Evolutionary conservation across 2,329 filamentous ascomycete genomes (phyloP).

Genomic region (Raffaelea arxii): DNA sequence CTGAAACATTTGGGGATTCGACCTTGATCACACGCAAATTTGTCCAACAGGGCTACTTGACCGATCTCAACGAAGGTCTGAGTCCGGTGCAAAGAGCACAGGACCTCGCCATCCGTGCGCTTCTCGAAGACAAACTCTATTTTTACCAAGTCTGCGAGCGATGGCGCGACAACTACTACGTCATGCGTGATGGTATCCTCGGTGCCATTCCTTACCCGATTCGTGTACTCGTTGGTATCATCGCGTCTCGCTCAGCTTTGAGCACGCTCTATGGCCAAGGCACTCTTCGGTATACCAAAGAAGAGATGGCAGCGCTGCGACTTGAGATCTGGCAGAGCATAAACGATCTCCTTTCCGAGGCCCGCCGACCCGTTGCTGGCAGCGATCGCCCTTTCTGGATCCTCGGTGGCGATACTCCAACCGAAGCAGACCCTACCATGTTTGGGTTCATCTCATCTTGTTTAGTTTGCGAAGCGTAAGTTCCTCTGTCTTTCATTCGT

Average conservation of each 20-base stretch:
- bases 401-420: slow-evolving; percentile 40
- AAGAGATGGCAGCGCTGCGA: slow-evolving; percentile 36
- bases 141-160: slow-evolving; percentile 38
- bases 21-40: slow-evolving; percentile 42
- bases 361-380: slow-evolving; percentile 10
- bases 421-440: slow-evolving; percentile 45
- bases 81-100: slow-evolving; percentile 26
- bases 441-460: slow-evolving; percentile 48
- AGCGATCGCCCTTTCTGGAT: slow-evolving; percentile 48
- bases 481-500: slow-evolving; percentile 10
- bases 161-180: slow-evolving; percentile 40
- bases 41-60: slow-evolving; percentile 26
- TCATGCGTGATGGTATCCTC: slow-evolving; percentile 44
- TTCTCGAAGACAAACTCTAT: slow-evolving; percentile 52
- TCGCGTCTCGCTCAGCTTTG: slow-evolving; percentile 33
- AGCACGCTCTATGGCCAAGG: slow-evolving; percentile 47
- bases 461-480: slow-evolving; percentile 44
- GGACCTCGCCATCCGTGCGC: slow-evolving; percentile 41
- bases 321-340: slow-evolving; percentile 45
- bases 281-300: slow-evolving; percentile 35
- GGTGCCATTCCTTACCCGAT: slow-evolving; percentile 39
- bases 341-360: slow-evolving; percentile 30
- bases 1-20: slow-evolving; percentile 35
- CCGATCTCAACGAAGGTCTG: slow-evolving; percentile 38
- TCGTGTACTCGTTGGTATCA: slow-evolving; percentile 37